Percentiles rank a stretch among this genome's conserved stretches.
These are phyloP conservation scores for Russula abietina DNA, from an alignment of 768 basidiomycete genomes.

Conservation along the genomic window DNA sequence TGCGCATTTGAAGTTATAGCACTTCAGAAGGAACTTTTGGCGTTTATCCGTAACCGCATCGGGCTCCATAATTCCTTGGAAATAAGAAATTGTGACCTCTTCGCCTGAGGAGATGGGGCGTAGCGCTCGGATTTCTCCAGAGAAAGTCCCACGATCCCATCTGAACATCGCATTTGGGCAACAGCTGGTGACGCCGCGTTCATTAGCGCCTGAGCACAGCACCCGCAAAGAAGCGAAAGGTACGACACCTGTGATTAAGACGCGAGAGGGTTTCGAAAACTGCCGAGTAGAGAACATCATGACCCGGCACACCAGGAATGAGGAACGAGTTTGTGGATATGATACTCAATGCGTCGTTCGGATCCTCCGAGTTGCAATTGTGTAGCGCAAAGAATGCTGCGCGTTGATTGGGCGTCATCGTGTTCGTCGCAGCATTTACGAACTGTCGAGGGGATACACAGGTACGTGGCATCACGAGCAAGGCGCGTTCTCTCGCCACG, in stretches of 20 bases:
- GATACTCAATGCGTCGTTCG: neutral
- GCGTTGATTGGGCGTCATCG: neutral
- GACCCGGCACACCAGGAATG: conserved; percentile 10
- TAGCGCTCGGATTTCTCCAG: conserved; percentile 29
- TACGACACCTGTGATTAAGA: conserved; percentile 24
- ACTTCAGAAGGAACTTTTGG: conserved; percentile 25
- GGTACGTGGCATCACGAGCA: conserved; percentile 28
- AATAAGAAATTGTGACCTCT: conserved; percentile 33
- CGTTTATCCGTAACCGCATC: conserved; percentile 23
- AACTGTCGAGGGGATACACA: neutral
- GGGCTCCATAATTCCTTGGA: conserved; percentile 10
- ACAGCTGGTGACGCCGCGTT: conserved; percentile 26
- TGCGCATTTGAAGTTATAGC: conserved; percentile 33
- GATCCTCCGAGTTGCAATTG: neutral
- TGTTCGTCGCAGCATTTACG: neutral
- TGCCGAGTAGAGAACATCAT: conserved; percentile 25
- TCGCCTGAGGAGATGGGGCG: conserved; percentile 31
- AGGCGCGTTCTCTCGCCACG: conserved; percentile 36
- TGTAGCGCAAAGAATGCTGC: neutral
- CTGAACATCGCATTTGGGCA: conserved; percentile 24
- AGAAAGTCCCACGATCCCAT: conserved; percentile 31
- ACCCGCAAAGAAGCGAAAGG: neutral
- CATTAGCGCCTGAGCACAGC: neutral
- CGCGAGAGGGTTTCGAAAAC: conserved; percentile 27
- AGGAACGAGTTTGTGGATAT: conserved; percentile 7